A percentile compares a stretch with the other conserved stretches of the same genome.
phyloP scores from a whole-genome alignment of 2,329 filamentous ascomycete genomes.

The Nemania sp. region DNA sequence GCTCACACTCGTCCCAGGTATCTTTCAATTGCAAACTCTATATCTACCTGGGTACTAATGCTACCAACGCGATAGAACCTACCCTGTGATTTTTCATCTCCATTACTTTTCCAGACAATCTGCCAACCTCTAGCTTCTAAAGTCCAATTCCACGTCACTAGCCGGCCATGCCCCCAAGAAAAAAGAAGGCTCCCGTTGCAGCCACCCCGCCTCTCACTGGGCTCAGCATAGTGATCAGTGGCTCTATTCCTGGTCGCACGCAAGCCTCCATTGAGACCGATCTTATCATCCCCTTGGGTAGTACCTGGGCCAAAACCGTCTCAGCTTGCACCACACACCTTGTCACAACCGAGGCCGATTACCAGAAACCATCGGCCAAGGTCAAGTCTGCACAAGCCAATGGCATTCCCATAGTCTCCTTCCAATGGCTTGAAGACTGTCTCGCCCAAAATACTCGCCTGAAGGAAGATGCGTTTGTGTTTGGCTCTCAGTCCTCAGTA shows the following conservation, averaged over 20 bases:
- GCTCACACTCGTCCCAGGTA: no score
- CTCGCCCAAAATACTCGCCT: constrained; percentile 46
- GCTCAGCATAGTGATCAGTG: constrained; percentile 60
- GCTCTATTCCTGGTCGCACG: constrained; percentile 58
- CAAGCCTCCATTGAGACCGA: constrained; percentile 52
- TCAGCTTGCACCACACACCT: constrained; percentile 58
- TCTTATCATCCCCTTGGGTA: constrained; percentile 54
- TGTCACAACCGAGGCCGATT: constrained; percentile 58
- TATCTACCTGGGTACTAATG: no score
- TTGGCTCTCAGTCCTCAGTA: constrained; percentile 21
- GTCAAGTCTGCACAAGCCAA: constrained; percentile 52
- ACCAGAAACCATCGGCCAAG: constrained; percentile 53
- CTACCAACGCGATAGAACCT: no score
- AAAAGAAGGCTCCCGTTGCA: constrained; percentile 18
- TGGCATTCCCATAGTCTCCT: constrained; percentile 57
- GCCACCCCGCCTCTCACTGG: constrained; percentile 48
- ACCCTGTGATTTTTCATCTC: no score
- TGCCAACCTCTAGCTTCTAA: no score
- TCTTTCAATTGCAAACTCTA: no score
- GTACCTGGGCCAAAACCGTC: constrained; percentile 50
- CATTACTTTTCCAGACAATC: no score
- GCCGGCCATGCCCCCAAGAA: constrained; percentile 30
- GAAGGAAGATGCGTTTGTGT: constrained; percentile 39
- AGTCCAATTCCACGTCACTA: neutral
- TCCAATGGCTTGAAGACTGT: constrained; percentile 66